Evolutionary conservation across 2,329 filamentous ascomycete species (phyloP), one percentile per base, ranked within the genome.

Genomic region (Pseudocercospora ulei): DNA sequence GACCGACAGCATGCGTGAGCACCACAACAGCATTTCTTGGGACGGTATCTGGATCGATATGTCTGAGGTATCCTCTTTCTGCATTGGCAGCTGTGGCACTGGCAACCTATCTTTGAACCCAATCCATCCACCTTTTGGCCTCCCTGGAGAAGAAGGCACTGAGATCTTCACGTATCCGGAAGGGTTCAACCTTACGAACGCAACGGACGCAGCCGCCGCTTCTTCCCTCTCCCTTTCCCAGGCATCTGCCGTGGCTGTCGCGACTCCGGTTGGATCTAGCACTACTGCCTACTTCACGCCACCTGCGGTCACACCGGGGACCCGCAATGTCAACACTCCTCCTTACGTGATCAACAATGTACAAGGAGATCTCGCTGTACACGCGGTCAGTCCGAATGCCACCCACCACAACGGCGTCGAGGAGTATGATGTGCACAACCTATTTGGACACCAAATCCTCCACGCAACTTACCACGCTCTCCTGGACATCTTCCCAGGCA

Each of bases 401-500:
- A 85, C 80, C 2, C 82, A 90, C 54, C 66, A 73, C 29, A 80
- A 83, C 50, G 82, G 82, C 3, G 67, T 75, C 1, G 59, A 74
- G 25, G 80, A 92, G 56, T 93, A 93, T 55, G 83, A 92, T 56
- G 75, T 83, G 16, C 85, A 93, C 67, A 90, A 83, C 54, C 63
- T 90, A 1, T 88, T 71, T 53, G 82, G 82, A 0, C 71, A 82
- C 52, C 76, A 80, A 57, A 82, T 87, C 48, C 67, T 85, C 40
- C 80, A 81, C 43, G 80, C 82, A 6, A 90, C 84, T 0, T 84
- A 85, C 56, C 65, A 79, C 30, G 81, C 76, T 41, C 72, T 90
- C 19, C 64, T 78, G 2, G 58, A 67, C 2, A 67, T 82, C 11
- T 74, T 75, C 43, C 75, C 80, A 0, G 68, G 64, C 8, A 81